Base-by-base conservation (phyloP, 441 rosid species). In the Populus tomentosa region DNA sequence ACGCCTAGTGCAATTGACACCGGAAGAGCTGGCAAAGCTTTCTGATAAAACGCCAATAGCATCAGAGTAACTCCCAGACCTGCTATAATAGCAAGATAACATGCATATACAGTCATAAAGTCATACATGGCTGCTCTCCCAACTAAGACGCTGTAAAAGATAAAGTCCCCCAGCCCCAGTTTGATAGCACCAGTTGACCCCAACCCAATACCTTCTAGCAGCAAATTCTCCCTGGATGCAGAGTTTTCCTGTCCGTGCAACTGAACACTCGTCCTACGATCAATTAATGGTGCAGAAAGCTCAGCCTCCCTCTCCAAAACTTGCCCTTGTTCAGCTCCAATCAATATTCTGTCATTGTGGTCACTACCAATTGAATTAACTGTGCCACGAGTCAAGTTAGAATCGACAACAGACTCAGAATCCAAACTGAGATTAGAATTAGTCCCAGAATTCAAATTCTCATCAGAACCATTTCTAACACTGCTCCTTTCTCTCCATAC, bases 111-210 rank as follows among this genome's bases (percentile, higher is more conserved):
- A 10, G 96, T 92, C 99, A 95, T 92, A 80, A 88, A 80, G 86
- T 93, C 97, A 65, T 93, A 95, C 97, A 93, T 90, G 3, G 97
- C 97, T 32, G 97, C 97, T 81, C 97, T 91, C 42, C 97, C 97
- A 76, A 94, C 97, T 79, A 92, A 82, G 77, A 92, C 98, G 30
- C 97, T 94, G 81, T 92, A 94, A 89, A 94, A 94, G 70, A 92
- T 91, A 72, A 94, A 91, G 86, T 92, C 97, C 3, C 98, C 98
- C 62, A 94, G 87, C 59, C 98, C 98, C 72, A 94, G 87, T 86
- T 94, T 94, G 75, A 94, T 90, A 33, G 98, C 98, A 78, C 98
- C 98, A 0, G 91, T 84, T 23, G 94, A 87, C 23, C 97, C 98
- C 85, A 93, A 86, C 20, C 97, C 98, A 75, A 93, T 86, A 7